phyloP scores from a whole-genome alignment of 2,329 filamentous ascomycete genomes.

The Fusarium pseudocircinatum region DNA sequence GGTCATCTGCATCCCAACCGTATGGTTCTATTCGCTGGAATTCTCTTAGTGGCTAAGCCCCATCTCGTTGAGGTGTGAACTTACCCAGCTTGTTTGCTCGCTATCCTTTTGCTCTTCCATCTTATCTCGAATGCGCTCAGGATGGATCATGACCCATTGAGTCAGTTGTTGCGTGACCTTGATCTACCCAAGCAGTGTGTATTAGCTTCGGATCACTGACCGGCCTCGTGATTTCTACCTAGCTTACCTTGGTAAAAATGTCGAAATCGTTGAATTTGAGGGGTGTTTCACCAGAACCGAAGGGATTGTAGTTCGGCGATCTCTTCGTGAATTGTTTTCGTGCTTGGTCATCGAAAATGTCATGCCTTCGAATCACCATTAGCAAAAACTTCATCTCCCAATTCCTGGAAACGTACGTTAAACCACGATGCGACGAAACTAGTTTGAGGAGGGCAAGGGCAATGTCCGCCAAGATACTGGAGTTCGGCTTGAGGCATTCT shows the following conservation, averaged over 20 bases:
- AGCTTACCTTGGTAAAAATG: conserved; percentile 76
- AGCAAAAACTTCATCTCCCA: background rate
- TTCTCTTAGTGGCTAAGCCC: conserved; percentile 23
- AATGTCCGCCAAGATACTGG: conserved; percentile 79
- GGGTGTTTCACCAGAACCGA: conserved; percentile 79
- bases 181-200: conserved; percentile 56
- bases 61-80: conserved; percentile 48
- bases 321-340: conserved; percentile 88
- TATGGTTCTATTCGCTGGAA: conserved; percentile 77
- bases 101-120: conserved; percentile 84
- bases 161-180: conserved; percentile 87
- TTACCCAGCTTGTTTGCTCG: conserved; percentile 86
- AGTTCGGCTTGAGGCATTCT: conserved; percentile 85
- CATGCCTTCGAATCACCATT: conserved; percentile 63
- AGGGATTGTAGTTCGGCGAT: conserved; percentile 82
- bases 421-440: conserved; percentile 89
- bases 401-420: conserved; percentile 73
- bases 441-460: conserved; percentile 90
- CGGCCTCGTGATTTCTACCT: background rate
- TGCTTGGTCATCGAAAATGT: conserved; percentile 93
- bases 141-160: conserved; percentile 86
- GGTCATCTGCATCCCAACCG: conserved; percentile 89
- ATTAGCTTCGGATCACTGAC: background rate
- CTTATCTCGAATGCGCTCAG: conserved; percentile 85
- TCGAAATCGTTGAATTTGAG: conserved; percentile 83